These are phyloP conservation scores for Calycina herbarum DNA, from an alignment of 2,329 filamentous ascomycete genomes.

Conservation along the genomic window DNA sequence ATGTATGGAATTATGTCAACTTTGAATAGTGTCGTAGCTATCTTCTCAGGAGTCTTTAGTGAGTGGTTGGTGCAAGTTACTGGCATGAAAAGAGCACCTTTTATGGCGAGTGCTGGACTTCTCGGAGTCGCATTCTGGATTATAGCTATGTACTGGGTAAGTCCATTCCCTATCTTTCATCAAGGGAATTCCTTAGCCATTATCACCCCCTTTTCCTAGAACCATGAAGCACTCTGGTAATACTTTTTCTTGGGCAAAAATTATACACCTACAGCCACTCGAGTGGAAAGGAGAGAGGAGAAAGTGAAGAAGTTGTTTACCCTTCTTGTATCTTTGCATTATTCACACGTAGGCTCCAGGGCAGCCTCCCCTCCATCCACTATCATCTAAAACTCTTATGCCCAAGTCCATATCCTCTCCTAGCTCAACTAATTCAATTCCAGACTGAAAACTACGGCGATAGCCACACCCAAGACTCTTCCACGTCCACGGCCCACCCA, in stretches of 20 bases:
- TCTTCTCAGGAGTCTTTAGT: constrained; percentile 52
- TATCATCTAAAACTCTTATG: too few species aligned
- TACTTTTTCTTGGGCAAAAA: too few species aligned
- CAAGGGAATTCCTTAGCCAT: too few species aligned
- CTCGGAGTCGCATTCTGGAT: constrained; percentile 46
- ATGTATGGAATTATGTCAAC: constrained; percentile 55
- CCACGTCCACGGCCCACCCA: not conserved
- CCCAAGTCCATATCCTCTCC: not conserved
- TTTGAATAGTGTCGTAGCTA: constrained; percentile 56
- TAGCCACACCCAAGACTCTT: constrained; percentile 20
- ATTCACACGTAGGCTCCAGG: too few species aligned
- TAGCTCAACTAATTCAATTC: not conserved
- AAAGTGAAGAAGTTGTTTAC: too few species aligned
- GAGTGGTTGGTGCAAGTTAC: constrained; percentile 50
- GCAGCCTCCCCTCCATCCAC: too few species aligned
- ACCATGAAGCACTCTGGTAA: too few species aligned
- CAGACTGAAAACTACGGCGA: constrained; percentile 53
- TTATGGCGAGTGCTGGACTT: constrained; percentile 47
- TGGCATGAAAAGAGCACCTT: constrained; percentile 52
- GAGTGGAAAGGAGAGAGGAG: too few species aligned
- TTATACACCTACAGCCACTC: too few species aligned
- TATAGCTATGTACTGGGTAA: constrained; percentile 52
- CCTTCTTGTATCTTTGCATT: too few species aligned
- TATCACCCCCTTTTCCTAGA: too few species aligned
- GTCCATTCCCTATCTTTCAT: constrained; percentile 18